Base-by-base conservation (phyloP, 345 rosid genomes). In the Arabidopsis arenosa region DNA sequence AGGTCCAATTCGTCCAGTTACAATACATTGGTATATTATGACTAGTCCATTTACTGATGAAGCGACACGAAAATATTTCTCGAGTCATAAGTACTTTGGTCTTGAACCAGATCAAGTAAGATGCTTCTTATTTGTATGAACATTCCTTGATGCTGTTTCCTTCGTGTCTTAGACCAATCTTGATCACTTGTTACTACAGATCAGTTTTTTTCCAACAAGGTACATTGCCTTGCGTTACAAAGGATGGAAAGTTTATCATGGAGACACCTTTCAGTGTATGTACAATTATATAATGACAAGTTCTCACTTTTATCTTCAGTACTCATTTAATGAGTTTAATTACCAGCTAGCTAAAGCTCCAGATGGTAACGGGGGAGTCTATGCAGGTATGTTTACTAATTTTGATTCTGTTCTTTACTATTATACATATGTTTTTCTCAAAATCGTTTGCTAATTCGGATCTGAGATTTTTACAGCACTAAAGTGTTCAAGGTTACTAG, bases 1-100 rank as follows among this genome's bases (percentile, higher is more conserved):
- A 87, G 93, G 86, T 81, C 81, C 93, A 55, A 81, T 76, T 75
- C 83, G 87, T 26, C 80, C 93, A 7, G 91, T 79, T 57, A 70
- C 82, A 54, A 89, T 95, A 77, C 99, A 86, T 64, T 95, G 97
- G 97, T 95, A 95, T 80, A 85, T 95, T 79, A 95, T 95, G 99
- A 95, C 99, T 64, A 95, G 99, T 73, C 99, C 97, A 74, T 95
- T 92, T 75, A 95, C 97, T 32, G 91, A 92, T 84, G 96, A 89
- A 40, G 82, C 88, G 23, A 92, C 99, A 28, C 82, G 84, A 61
- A 86, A 85, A 56, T 95, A 81, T 81, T 95, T 95, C 76, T 96
- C 90, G 59, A 83, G 86, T 77, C 97, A 89, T 66, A 95, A 87
- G 63, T 88, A 86, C 73, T 95, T 95, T 64, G 97, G 98, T 65